Conservation (phyloP, 2,329 filamentous ascomycete species). For the Fusarium sp. region DNA sequence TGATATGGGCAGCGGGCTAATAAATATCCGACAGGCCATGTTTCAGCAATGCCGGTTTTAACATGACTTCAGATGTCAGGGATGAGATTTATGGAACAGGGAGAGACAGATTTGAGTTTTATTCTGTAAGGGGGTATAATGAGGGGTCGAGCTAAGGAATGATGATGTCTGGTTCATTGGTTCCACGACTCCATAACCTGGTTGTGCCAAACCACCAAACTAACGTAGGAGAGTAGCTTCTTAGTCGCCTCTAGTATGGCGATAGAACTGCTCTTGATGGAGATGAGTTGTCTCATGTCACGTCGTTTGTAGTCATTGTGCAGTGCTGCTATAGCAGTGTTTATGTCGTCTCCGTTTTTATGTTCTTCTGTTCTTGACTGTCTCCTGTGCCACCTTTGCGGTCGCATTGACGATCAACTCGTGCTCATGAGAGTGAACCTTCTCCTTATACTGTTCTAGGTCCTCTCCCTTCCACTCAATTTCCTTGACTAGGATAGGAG, state of each 20-base stretch:
- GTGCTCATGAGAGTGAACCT: slow-evolving; percentile 82
- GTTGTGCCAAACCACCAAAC: not conserved
- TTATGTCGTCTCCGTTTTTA: not conserved
- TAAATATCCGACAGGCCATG: slow-evolving; percentile 15
- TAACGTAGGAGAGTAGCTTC: not conserved
- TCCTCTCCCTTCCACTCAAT: slow-evolving; percentile 73
- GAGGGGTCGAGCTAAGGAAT: not conserved
- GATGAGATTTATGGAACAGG: slow-evolving; percentile 1
- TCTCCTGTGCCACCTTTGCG: slow-evolving; percentile 55
- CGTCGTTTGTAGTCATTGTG: not conserved
- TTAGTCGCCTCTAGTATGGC: not conserved
- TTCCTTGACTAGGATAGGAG: slow-evolving; percentile 75
- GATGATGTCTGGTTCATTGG: not conserved
- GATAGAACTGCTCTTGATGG: not conserved
- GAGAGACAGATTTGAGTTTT: not conserved
- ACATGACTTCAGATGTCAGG: not conserved
- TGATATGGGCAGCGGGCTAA: slow-evolving; percentile 23
- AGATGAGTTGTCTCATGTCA: not conserved
- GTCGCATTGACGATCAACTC: slow-evolving; percentile 81
- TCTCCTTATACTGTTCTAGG: slow-evolving; percentile 72
- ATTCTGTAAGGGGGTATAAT: not conserved
- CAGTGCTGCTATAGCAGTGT: not conserved
- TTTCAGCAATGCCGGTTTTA: slow-evolving; percentile 11
- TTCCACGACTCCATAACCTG: not conserved
- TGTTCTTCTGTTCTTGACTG: slow-evolving; percentile 39